Evolutionary conservation across 805 yeast genomes (phyloP), one percentile per base, ranked within the genome.

Genomic region (Schwanniomyces yamadae): DNA sequence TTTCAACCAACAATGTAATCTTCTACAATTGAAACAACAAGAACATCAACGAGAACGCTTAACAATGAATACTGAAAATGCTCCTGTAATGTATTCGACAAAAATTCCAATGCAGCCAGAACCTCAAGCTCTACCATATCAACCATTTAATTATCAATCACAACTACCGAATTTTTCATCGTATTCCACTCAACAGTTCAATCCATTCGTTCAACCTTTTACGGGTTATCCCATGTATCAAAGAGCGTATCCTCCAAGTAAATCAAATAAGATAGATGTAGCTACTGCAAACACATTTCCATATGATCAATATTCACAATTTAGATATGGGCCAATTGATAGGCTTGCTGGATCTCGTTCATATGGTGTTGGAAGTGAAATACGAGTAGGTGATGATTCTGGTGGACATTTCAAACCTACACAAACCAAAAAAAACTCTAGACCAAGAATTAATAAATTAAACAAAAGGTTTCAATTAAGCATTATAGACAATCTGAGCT

Each of bases 361-460:
- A n/a, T n/a, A n/a, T n/a, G n/a, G n/a, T n/a, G n/a, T n/a, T n/a
- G n/a, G n/a, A n/a, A n/a, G n/a, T n/a, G 34, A 31, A 10, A 22
- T 18, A 15, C 8, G 20, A 11, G 8, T 31, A 16, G 11, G 4
- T 27, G 29, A 27, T 15, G 29, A 20, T 16, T 11, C 29, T 10
- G n/a, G n/a, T n/a, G 23, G 40, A 16, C 42, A 57, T 33, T 65
- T 54, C 53, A 60, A 59, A 37, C 71, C 71, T 9, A 55, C 50
- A 8, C 59, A 56, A 25, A 63, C 71, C 11, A 66, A 66, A 41
- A 51, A 50, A 36, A 65, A 66, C 43, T 45, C 57, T 14, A 50
- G 56, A 27, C 72, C 72, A 2, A 48, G 69, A 22, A 66, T 66
- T 43, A 57, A 64, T 43, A 61, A 59, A 36, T 48, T 65, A 20